phyloP scores from a whole-genome alignment of 768 basidiomycete genomes.

The Russula griseocarnosa region DNA sequence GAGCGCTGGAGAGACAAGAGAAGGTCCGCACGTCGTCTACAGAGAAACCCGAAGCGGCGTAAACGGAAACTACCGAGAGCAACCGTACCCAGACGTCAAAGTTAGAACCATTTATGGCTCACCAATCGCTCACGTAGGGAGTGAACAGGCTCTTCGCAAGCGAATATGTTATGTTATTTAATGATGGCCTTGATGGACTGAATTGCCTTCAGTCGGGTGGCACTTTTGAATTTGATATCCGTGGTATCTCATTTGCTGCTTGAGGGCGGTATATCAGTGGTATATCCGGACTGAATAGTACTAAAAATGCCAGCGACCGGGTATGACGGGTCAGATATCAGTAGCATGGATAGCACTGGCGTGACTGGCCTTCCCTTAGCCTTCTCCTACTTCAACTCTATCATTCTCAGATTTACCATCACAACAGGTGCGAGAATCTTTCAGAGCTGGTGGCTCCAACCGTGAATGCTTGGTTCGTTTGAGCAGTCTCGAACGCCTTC shows the following conservation, averaged over 20 bases:
- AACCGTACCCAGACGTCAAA: background rate
- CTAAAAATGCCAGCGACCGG: background rate
- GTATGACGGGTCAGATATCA: background rate
- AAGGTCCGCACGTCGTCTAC: background rate
- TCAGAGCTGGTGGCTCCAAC: background rate
- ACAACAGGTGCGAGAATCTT: background rate
- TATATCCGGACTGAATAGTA: background rate
- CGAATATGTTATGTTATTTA: background rate
- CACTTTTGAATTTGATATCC: background rate
- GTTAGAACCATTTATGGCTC: constrained; percentile 1
- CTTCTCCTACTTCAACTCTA: background rate
- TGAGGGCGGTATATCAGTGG: background rate
- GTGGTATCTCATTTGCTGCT: background rate
- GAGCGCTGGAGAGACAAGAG: background rate
- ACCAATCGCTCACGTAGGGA: background rate
- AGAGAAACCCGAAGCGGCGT: background rate
- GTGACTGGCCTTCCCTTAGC: background rate
- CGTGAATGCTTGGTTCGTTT: background rate
- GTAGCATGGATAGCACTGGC: background rate
- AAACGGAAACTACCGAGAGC: constrained; percentile 13
- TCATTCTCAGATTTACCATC: background rate
- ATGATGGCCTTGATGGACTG: constrained; percentile 10
- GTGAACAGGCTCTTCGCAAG: constrained; percentile 4
- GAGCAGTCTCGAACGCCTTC: background rate
- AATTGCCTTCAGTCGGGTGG: background rate